Evolutionary conservation across 345 rosid genomes (phyloP), one percentile per base, ranked within the genome.

Genomic region (Combretum micranthum): DNA sequence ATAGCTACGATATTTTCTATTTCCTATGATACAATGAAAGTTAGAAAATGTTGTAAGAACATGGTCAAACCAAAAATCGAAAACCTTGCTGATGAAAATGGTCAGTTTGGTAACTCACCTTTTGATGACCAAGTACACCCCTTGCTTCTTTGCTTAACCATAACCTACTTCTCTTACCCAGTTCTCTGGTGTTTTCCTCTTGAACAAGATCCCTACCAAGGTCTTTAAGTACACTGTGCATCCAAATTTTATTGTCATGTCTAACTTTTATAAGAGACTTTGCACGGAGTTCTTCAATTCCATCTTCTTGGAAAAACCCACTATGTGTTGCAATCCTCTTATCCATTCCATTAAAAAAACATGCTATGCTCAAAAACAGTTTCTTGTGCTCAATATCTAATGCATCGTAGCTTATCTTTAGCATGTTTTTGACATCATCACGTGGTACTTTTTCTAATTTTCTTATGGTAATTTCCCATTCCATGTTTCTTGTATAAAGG

Each of bases 91-190:
- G 23, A 15, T n/a, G 47, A 10, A 44, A 45, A 45, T 15, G 43
- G 32, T 13, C 19, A 4, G 19, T 47, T 25, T 12, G 12, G 44
- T 4, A 15, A 39, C 52, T 45, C 52, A 70, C 70, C 55, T 15
- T 37, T 7, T 50, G 19, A 12, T 32, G 23, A 10, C 0, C 13
- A 16, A 47, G 50, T 13, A 1, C 17, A 3, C 13, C 12, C 12
- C 1, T 47, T 4, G 17, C 50, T 47, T 47, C 2, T 12, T 47
- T 2, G 18, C 50, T 13, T 47, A 4, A 1, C 50, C 50, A 47
- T 2, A 47, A 47, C 50, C 50, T 15, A 4, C 5, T 12, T 47
- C 12, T 16, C 18, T 47, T 47, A 15, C 13, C 9, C 18, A 3
- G 50, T 4, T 47, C 50, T 15, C 18, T 2, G 18, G n/a, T n/a